These are phyloP conservation scores for Zangia roseola DNA, from an alignment of 768 basidiomycete genomes.

Conservation along the genomic window DNA sequence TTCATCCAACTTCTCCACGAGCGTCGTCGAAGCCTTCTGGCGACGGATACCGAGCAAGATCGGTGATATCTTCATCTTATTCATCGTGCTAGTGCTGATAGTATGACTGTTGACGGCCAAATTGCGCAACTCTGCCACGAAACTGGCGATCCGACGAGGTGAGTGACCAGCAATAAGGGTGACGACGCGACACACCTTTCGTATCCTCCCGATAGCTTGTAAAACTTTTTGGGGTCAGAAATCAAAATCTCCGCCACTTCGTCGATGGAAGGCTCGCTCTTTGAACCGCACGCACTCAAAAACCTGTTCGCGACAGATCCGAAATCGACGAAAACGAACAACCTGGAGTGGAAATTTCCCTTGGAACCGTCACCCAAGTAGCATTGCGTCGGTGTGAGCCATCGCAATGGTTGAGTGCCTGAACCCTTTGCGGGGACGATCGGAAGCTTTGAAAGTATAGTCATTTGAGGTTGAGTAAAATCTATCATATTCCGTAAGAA, in stretches of 20 bases:
- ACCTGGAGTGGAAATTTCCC: conserved; percentile 67
- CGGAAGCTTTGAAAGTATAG: conserved; percentile 50
- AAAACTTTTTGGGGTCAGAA: conserved; percentile 68
- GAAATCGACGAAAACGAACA: conserved; percentile 90
- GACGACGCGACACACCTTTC: conserved; percentile 49
- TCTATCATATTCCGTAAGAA: conserved; percentile 37
- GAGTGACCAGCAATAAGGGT: not conserved
- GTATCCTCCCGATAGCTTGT: conserved; percentile 64
- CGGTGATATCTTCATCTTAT: conserved; percentile 65
- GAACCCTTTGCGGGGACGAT: conserved; percentile 64
- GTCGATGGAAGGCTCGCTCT: conserved; percentile 81
- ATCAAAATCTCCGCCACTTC: conserved; percentile 74
- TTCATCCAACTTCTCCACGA: conserved; percentile 45
- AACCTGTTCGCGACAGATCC: conserved; percentile 81
- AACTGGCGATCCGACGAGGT: conserved; percentile 45
- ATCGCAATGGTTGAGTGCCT: conserved; percentile 35
- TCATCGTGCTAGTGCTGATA: conserved; percentile 47
- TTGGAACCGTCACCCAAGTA: conserved; percentile 57
- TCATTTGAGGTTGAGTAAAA: conserved; percentile 56
- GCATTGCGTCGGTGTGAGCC: conserved; percentile 63
- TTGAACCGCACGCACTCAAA: conserved; percentile 83
- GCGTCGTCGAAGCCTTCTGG: conserved; percentile 33
- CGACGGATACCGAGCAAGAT: conserved; percentile 77
- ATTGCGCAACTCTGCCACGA: conserved; percentile 77
- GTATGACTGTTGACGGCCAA: conserved; percentile 71